Percentiles rank a stretch among this genome's conserved stretches.
Conservation (phyloP, 1,139 yeast species). For the Lodderomyces elongisporus region DNA sequence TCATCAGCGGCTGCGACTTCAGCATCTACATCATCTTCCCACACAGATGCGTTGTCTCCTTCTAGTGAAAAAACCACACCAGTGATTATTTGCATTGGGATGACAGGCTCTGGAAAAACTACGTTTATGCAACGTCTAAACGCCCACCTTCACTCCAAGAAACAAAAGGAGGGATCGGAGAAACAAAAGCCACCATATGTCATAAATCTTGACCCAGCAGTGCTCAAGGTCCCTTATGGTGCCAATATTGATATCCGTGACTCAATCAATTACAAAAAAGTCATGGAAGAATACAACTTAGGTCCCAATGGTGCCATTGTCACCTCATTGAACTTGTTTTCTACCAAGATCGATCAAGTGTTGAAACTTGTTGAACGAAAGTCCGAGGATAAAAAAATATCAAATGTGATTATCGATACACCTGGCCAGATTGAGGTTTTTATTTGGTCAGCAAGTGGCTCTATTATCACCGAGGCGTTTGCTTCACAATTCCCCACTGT, state of each 20-base stretch:
- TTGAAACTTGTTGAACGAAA: constrained; percentile 79
- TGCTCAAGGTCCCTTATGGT: constrained; percentile 83
- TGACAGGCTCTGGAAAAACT: constrained; percentile 98
- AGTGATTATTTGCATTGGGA: constrained; percentile 81
- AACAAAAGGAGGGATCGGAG: too few species aligned
- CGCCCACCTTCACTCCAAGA: constrained; percentile 73
- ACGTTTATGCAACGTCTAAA: constrained; percentile 95
- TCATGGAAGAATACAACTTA: constrained; percentile 84
- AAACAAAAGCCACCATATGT: constrained; percentile 81
- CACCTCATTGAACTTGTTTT: constrained; percentile 83
- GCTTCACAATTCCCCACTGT: constrained; percentile 96
- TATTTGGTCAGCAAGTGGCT: constrained; percentile 95
- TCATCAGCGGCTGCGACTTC: too few species aligned
- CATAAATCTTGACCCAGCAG: constrained; percentile 95
- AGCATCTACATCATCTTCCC: too few species aligned
- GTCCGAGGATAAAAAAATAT: constrained; percentile 42
- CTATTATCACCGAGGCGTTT: constrained; percentile 93
- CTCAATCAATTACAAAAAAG: constrained; percentile 91
- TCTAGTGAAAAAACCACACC: background rate
- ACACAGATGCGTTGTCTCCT: too few species aligned
- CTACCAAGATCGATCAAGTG: constrained; percentile 96
- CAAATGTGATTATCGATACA: constrained; percentile 85
- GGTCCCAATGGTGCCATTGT: constrained; percentile 99
- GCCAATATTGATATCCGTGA: constrained; percentile 96
- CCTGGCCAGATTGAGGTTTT: constrained; percentile 99